Base-by-base conservation (phyloP, 805 yeast genomes). In the Ogataea wickerhamii region DNA sequence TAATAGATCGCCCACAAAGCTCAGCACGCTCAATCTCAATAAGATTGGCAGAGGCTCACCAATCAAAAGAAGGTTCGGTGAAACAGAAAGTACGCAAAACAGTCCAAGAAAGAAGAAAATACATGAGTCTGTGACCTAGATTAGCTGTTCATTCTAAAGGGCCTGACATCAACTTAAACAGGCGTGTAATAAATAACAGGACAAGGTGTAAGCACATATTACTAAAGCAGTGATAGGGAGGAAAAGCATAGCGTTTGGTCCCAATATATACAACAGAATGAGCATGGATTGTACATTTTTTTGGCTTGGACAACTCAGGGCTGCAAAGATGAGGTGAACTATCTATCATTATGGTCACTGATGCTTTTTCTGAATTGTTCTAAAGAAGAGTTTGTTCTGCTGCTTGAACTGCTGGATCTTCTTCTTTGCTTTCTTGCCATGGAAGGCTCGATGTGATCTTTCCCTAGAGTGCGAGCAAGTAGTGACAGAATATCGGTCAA, bases 391-490 rank as follows among this genome's bases (percentile, higher is more conserved):
- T 41, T 53, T n/a, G 53, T 60, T 45, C 60, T 59, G 48, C 57
- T 57, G 42, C 61, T 63, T 8, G 67, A 59, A 22, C 65, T 64
- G 54, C 67, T 61, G 4, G 80, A 72, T 58, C 87, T 73, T 54
- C 96, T 74, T 59, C 98, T 78, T 61, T 87, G 93, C 56, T 87
- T 82, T 59, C 98, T 77, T 3, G 97, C 97, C 37, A 76, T 73
- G 27, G 73, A 78, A 4, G 98, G 98, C 56, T 91, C 96, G 18
- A 87, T 80, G 34, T 58, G 57, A 38, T 67, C 68, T 53, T 75
- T 75, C 3, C 95, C 96, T 40, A 80, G 73, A 24, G 75, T 76
- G 50, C 80, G 73, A 6, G 96, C 95, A 45, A 91, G 73, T 30
- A 87, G 64, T 13, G 89, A 86, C 34, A 93, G 66, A 23, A 91